Evolutionary conservation across 192 early-diverging fungal species (phyloP).

Genomic region (Backusella westeae): DNA sequence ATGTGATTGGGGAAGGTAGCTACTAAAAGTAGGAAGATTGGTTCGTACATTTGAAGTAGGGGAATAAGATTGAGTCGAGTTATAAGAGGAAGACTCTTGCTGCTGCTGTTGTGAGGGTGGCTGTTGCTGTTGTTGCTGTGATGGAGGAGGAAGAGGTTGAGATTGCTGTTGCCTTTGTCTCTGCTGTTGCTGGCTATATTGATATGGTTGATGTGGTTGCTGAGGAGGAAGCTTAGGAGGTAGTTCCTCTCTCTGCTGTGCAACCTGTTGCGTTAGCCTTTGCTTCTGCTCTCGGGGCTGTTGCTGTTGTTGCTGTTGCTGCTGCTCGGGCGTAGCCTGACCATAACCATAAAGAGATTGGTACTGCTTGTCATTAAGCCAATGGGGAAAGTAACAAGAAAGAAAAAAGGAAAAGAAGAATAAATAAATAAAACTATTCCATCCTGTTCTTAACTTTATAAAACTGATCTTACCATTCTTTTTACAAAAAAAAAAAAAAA

Average conservation of each 20-base stretch:
- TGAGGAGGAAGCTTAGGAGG: background rate
- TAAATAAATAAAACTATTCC: background rate
- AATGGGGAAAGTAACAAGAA: background rate
- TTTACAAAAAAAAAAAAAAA: background rate
- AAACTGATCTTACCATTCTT: no score
- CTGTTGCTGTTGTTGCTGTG: background rate
- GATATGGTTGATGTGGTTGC: background rate
- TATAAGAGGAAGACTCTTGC: background rate
- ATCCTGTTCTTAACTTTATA: no score
- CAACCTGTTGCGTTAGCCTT: background rate
- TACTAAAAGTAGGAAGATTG: background rate
- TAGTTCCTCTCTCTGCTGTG: background rate
- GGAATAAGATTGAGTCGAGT: conserved; percentile 9
- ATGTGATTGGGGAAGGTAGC: conserved; percentile 5
- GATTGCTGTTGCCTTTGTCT: background rate
- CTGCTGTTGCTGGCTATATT: conserved; percentile 1
- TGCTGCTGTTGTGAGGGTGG: background rate
- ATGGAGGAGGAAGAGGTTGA: background rate
- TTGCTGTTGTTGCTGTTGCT: background rate
- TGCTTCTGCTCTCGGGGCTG: background rate
- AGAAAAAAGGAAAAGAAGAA: background rate
- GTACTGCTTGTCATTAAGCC: background rate
- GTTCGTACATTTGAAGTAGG: background rate
- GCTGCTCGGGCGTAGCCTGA: background rate
- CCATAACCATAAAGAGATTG: conserved; percentile 16